Evolutionary conservation across 139 green algal species (phyloP), one percentile per base, ranked within the genome.

Genomic region (Desmodesmus armatus): DNA sequence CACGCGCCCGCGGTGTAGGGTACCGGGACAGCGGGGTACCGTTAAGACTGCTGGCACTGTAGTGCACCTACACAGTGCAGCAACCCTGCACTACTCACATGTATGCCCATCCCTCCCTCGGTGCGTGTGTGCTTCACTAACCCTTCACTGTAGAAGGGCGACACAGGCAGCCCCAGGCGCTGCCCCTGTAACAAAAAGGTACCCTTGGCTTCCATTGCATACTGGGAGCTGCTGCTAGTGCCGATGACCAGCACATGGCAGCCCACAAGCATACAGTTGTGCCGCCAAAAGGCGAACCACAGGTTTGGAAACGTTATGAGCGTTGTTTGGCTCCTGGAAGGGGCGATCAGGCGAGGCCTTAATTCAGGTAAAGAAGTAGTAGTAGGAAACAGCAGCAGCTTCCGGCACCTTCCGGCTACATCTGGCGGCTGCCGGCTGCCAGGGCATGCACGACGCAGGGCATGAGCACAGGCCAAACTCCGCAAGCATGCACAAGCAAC

Each of bases 51-150:
- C n/a, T 71, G 62, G 62, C 11, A 37, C 53, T 17, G 23, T 63
- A 21, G 53, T 17, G 17, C 17, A 13, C 3, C 11, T 19, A 74
- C 58, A 83, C 31, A 37, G 47, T 21, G 77, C 77, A 55, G 60
- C 49, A 40, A 62, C 19, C 23, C 78, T 33, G 31, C 76, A 62
- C 35, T 84, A 39, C 82, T 78, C 25, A 89, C 49, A 29, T 85
- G 58, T 67, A 89, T 89, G 27, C 79, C 85, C 85, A 89, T 85
- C 65, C 86, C 86, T 21, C 86, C 86, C 47, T 90, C 86, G 29
- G 87, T n/a, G 17, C 39, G 63, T 19, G 43, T 65, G 74, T 90
- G 86, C 86, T 90, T 90, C 0, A 84, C 86, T 62, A 87, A 81
- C 39, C 47, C 37, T n/a, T 51, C 63, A 3, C 9, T 40, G 40